Percentiles rank a stretch among this genome's conserved stretches.
Evolutionary conservation across 352 stramenopile species (phyloP).

Genomic region (Phytophthora aleatoria): DNA sequence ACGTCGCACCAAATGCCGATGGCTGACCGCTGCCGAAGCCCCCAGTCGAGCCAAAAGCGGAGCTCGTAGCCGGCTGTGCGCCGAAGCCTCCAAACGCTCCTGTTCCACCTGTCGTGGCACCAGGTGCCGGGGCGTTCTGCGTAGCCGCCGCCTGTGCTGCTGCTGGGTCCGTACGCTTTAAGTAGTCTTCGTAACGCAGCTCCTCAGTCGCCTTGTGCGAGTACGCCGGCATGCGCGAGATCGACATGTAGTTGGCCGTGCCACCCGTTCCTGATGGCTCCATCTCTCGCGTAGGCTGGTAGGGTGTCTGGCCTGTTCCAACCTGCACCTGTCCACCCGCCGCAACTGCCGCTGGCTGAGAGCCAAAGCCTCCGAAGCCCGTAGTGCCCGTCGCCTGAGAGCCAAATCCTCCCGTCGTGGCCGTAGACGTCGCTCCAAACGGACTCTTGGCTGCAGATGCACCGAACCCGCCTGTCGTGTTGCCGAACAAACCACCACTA

Average conservation of each 20-base stretch:
- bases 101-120: constrained; percentile 36
- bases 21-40: constrained; percentile 39
- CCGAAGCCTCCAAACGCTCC: constrained; percentile 57
- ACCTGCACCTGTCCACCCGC: constrained; percentile 49
- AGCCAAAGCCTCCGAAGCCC: constrained; percentile 50
- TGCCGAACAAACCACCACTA: constrained; percentile 55
- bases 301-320: constrained; percentile 73
- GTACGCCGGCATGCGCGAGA: constrained; percentile 73
- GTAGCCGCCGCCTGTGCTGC: constrained; percentile 46
- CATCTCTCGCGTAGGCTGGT: constrained; percentile 67
- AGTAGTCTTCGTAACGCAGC: constrained; percentile 78
- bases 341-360: constrained; percentile 24
- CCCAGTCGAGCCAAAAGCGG: constrained; percentile 48
- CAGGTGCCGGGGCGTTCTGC: constrained; percentile 47
- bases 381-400: constrained; percentile 35
- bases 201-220: constrained; percentile 79
- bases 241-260: constrained; percentile 68
- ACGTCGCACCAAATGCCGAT: constrained; percentile 44
- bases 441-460: constrained; percentile 49
- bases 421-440: constrained; percentile 42
- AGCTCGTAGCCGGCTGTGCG: constrained; percentile 32
- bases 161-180: constrained; percentile 74
- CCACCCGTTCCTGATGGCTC: constrained; percentile 63
- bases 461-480: constrained; percentile 40
- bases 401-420: constrained; percentile 55